Base-by-base conservation (phyloP, 306 rosid species). In the Inga oerstediana region DNA sequence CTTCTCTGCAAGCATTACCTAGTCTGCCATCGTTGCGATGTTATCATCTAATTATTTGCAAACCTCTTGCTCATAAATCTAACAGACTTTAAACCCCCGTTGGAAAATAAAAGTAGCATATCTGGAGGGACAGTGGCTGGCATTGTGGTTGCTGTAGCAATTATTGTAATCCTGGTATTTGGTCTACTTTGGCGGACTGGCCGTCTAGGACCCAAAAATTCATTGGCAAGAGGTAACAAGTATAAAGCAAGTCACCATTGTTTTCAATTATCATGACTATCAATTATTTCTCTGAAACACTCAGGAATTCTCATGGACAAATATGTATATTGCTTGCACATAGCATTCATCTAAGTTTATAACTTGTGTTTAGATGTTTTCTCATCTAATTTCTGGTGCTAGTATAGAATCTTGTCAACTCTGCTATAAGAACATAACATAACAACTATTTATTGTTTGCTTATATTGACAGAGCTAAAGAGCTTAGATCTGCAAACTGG, bases 401-500 rank as follows among this genome's bases (percentile, higher is more conserved):
- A 45, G 4, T 20, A 59, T 20, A n/a, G 62, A 39, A 72, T 72
- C 39, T 77, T 34, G 64, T 35, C 20, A 81, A 77, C 78, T 12
- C 32, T 5, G 19, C 5, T 30, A 39, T 13, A 30, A 30, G n/a
- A 39, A 39, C 43, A 39, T 39, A 27, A 27, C 30, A 27, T 27
- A 13, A 30, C 41, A 14, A 3, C 41, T 65, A 14, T 32, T 65
- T 79, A 41, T 52, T 41, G 66, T 56, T 19, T 59, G 22, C 37
- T 24, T 83, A 65, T 66, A 75, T 32, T 56, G n/a, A 69, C 81
- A 88, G 95, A 86, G 71, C 72, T 93, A 32, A 87, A 74, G 24
- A 92, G 87, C 54, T 17, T 89, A 77, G 90, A 91, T 69, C 52
- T 89, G 32, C 88, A 87, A 84, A 91, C 92, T 6, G 81, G 89